These are phyloP conservation scores for Aspergillaceae sp. DNA, from an alignment of 2,329 filamentous ascomycete species.

Conservation along the genomic window DNA sequence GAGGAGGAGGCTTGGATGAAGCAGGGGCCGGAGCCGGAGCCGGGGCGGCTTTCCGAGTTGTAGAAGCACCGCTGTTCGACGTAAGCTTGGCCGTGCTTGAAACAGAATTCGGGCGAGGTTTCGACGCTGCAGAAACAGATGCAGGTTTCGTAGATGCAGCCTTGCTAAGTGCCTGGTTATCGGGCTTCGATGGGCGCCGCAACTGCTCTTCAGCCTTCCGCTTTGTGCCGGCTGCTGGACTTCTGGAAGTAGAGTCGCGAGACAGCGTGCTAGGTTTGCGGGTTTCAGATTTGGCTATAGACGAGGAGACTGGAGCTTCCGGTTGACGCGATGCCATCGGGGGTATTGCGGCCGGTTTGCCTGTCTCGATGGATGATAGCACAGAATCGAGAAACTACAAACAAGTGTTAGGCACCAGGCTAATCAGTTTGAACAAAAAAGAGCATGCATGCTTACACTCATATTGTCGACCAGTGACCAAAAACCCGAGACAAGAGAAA, in stretches of 20 bases:
- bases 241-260: slow-evolving; percentile 10
- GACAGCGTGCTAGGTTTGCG: slow-evolving; percentile 12
- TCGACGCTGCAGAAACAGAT: slow-evolving; percentile 12
- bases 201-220: slow-evolving; percentile 38
- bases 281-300: slow-evolving; percentile 14
- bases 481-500: too few species aligned
- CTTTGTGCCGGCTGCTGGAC: slow-evolving; percentile 24
- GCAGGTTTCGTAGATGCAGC: slow-evolving; percentile 10
- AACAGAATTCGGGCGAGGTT: slow-evolving; percentile 9
- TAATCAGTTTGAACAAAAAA: not conserved
- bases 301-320: slow-evolving; percentile 16
- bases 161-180: slow-evolving; percentile 12
- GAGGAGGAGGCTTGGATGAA: slow-evolving; percentile 42
- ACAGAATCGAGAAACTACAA: slow-evolving; percentile 44
- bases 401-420: slow-evolving; percentile 10
- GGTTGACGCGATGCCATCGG: slow-evolving; percentile 14
- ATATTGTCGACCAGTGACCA: slow-evolving; percentile 15
- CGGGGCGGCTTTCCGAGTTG: slow-evolving; percentile 10
- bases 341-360: slow-evolving; percentile 25
- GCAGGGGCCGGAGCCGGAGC: slow-evolving; percentile 10
- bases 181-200: slow-evolving; percentile 19
- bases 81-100: slow-evolving; percentile 12
- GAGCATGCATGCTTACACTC: slow-evolving; percentile 27
- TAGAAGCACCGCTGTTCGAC: slow-evolving; percentile 10
- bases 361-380: slow-evolving; percentile 42